Evolutionary conservation across 2,329 filamentous ascomycete species (phyloP), one percentile per base, ranked within the genome.

Genomic region (Calonectria hawksworthii): DNA sequence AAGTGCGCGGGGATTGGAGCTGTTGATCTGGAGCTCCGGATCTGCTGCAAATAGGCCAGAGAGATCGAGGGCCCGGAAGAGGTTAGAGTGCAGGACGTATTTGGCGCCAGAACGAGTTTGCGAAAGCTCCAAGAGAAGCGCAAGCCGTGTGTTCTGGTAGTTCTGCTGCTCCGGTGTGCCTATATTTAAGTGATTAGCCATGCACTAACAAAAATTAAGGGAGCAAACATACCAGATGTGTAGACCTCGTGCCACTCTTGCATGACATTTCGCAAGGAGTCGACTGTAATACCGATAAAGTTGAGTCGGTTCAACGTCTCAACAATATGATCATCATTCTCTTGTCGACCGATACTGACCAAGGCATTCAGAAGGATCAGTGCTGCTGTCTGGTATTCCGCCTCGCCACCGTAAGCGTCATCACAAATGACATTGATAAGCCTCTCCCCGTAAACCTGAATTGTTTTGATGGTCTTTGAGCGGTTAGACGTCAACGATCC

Each of bases 11-110:
- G 91, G 88, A 79, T 95, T 93, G 70, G 93, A 90, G 70, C 93
- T 90, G 78, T 95, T 92, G 85, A 96, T 92, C 74, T 98, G 96
- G 70, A 99, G 92, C 84, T 99, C 97, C 0, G 97, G 97, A 83
- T 99, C 97, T 16, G 94, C 94, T 11, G 93, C 89, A 84, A 99
- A 99, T 28, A 99, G 90, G n/a, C 93, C 92, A 0, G 96, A 98
- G 71, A 94, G 91, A 76, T 94, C 94, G 34, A 99, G 88, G 0
- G 95, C 91, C 56, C 93, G 91, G 87, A 99, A 96, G 7, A 99
- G 90, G 75, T 96, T 96, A 11, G 95, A 94, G 81, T 98, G 96
- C 52, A 99, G 89, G n/a, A 98, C 92, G 76, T 95, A 92, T 73
- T 93, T 94, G 61, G 97, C 96, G 34, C 97, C 98, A n/a, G 90